phyloP scores from a whole-genome alignment of 2,329 filamentous ascomycete genomes.

The Ophiostoma triangulosporum region DNA sequence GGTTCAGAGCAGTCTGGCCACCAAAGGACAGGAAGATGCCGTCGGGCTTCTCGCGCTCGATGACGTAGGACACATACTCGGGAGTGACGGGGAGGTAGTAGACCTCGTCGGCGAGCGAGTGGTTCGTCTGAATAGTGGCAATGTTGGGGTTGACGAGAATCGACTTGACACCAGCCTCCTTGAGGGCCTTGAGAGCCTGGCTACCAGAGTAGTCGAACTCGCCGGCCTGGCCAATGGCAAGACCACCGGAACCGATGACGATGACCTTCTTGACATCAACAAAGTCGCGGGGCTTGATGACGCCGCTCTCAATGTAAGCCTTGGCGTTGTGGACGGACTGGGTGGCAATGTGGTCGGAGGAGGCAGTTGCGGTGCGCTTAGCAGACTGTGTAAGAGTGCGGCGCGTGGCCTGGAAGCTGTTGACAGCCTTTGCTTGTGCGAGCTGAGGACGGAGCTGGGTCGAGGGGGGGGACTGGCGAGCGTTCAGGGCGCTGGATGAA shows the following conservation, averaged over 20 bases:
- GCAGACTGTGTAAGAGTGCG: slow-evolving; percentile 31
- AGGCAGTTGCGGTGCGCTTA: slow-evolving; percentile 28
- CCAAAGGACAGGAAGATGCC: slow-evolving; percentile 96
- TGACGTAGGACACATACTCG: slow-evolving; percentile 95
- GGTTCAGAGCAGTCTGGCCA: slow-evolving; percentile 90
- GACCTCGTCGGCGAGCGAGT: slow-evolving; percentile 95
- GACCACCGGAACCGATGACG: slow-evolving; percentile 87
- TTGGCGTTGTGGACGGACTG: slow-evolving; percentile 68
- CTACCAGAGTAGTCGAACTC: slow-evolving; percentile 98
- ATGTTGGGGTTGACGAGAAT: slow-evolving; percentile 98
- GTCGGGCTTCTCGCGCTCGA: slow-evolving; percentile 89
- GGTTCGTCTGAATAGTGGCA: slow-evolving; percentile 95
- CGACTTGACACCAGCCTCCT: slow-evolving; percentile 95
- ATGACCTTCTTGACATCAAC: slow-evolving; percentile 94
- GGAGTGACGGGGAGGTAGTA: slow-evolving; percentile 97
- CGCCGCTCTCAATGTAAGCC: slow-evolving; percentile 80
- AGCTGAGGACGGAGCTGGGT: slow-evolving; percentile 21
- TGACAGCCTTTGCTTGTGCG: slow-evolving; percentile 1
- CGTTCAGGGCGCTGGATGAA: slow-evolving; percentile 7
- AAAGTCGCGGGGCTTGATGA: slow-evolving; percentile 62
- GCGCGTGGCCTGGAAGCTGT: slow-evolving; percentile 18
- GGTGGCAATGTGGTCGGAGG: slow-evolving; percentile 28
- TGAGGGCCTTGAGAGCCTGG: slow-evolving; percentile 91
- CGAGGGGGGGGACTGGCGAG: slow-evolving; percentile 20
- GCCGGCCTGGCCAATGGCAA: slow-evolving; percentile 93